Conservation (phyloP, 352 stramenopile genomes). For the Aphanomyces stellatus region DNA sequence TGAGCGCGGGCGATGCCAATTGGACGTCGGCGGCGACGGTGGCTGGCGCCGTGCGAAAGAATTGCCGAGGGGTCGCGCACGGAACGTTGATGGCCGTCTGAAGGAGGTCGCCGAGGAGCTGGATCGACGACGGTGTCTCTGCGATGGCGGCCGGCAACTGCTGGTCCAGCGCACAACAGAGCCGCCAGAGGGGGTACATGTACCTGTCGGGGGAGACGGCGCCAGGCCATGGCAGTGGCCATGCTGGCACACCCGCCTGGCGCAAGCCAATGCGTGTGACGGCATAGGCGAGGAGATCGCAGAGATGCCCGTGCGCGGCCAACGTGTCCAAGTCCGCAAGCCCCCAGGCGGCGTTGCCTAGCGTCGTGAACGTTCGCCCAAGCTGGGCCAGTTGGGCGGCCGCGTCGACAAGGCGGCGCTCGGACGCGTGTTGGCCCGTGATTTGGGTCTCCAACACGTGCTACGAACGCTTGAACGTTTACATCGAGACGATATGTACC, state of each 20-base stretch:
- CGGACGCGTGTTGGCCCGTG: not conserved
- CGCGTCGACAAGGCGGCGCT: not conserved
- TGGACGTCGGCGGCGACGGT: not conserved
- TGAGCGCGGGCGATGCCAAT: not conserved
- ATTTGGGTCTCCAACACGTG: not conserved
- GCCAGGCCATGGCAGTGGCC: not conserved
- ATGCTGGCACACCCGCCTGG: not conserved
- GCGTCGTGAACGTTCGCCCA: not conserved
- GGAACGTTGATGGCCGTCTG: not conserved
- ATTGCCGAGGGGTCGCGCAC: not conserved
- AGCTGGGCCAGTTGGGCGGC: not conserved
- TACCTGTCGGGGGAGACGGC: not conserved
- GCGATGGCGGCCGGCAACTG: not conserved
- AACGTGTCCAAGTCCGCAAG: not conserved
- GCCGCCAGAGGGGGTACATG: not conserved
- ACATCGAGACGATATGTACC: not conserved
- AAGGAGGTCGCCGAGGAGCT: not conserved
- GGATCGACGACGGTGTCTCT: not conserved
- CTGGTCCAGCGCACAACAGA: not conserved
- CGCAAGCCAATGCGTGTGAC: not conserved
- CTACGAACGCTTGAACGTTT: not conserved
- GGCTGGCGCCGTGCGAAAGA: not conserved
- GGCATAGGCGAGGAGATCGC: not conserved
- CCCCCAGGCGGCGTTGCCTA: not conserved
- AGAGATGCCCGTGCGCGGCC: not conserved